Evolutionary conservation across 192 early-diverging fungal genomes (phyloP), one percentile per base, ranked within the genome.

Genomic region (Coemansia sp.): DNA sequence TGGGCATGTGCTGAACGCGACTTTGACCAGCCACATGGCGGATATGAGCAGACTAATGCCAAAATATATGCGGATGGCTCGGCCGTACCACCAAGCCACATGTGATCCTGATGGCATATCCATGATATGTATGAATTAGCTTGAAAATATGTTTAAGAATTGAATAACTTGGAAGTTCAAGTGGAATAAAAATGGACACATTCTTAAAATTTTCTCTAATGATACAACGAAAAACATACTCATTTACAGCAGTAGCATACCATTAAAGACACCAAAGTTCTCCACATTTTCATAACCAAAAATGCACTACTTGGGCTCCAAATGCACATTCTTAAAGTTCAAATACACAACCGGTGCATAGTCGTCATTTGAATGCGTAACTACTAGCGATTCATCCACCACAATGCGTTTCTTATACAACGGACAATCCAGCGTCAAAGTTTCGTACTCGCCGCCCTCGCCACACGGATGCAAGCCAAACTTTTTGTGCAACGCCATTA

Each of bases 401-500:
- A 92, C 82, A 60, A 99, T 89, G 8, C 90, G 84, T 55, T 86
- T 89, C 49, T 88, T 88, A 67, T 95, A 99, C 24, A 99, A 62
- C 3, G 96, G 96, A 61, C 90, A 94, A 63, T 99, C 94, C 38
- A 97, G 67, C 0, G 93, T 94, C 56, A 97, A 84, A 4, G 95
- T 92, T 66, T 99, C 97, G 67, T 90, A 99, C 79, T 99, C 97
- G 24, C 97, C 97, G 58, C 97, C 97, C 78, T 99, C 97, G 32
- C 97, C 97, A 64, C 95, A 97, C 5, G 94, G 83, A 73, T 99
- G 90, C 25, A 92, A 60, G 25, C 89, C 93, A 63, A 87, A 95
- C 58, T 86, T 87, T 25, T 89, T 73, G 65, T 90, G 81, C 87
- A 77, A 58, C 9, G 65, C 65, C 56, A 89, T 73, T 7, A 99